Evolutionary conservation across 2,329 filamentous ascomycete genomes (phyloP), one percentile per base, ranked within the genome.

Genomic region (Diplodia sapinea): DNA sequence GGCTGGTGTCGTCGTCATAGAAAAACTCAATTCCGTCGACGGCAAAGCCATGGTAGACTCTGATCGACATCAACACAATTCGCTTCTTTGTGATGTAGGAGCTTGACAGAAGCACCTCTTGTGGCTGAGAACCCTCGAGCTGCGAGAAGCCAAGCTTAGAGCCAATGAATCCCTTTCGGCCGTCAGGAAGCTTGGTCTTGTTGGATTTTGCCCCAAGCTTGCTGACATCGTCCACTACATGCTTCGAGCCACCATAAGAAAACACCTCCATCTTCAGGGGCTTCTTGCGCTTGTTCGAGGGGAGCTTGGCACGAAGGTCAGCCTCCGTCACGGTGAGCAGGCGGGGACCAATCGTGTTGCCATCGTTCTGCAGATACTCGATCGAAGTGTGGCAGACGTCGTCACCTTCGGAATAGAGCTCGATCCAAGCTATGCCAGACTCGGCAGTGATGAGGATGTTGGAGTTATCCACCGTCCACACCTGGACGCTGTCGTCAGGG

Each of bases 21-120:
- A 91, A 84, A 78, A 99, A 98, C 77, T 98, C 94, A 23, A 99
- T 79, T 0, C 95, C 95, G 76, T 96, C 91, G 13, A 98, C 76
- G 4, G 90, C 90, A 68, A 84, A 82, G 1, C 91, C 93, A 73
- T 93, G 89, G 74, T 93, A 96, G 15, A 96, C 84, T 69, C 88
- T 86, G 67, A 97, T 86, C 5, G 87, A 87, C 1, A 88, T 89
- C 70, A 98, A 82, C 36, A 97, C 85, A 70, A 93, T 90, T 38
- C 88, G 91, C 26, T 65, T 68, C 33, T 68, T 62, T 23, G 17
- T 31, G 49, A 87, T 85, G 56, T 86, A 80, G 15, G 89, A 86
- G 74, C 89, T 91, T 51, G 90, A 86, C 70, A 96, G 88, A 49
- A 97, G 83, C 43, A 95, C 76, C 73, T 97, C 89, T 49, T 92